Evolutionary conservation across 2,329 filamentous ascomycete species (phyloP).

Genomic region (Cephalotrichum gorgonifer): DNA sequence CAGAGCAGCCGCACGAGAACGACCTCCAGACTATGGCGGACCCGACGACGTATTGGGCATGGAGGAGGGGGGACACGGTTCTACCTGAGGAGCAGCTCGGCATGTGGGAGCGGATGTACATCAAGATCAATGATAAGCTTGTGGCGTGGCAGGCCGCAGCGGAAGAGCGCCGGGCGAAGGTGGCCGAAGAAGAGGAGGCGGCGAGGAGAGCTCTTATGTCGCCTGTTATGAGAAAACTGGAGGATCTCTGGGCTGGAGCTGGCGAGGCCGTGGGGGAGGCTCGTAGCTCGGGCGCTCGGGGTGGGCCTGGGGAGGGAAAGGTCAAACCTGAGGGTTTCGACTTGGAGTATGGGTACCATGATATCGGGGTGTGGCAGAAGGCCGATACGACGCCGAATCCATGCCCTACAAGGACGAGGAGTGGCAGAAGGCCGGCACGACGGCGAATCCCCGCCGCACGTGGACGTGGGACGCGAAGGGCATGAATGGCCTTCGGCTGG

Average conservation of each 20-base stretch:
- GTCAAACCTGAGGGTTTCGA: background rate
- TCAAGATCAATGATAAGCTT: slow-evolving; percentile 9
- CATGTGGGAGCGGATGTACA: slow-evolving; percentile 12
- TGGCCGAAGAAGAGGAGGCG: background rate
- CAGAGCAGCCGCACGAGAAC: slow-evolving; percentile 9
- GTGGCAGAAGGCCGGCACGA: background rate
- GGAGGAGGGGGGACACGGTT: background rate
- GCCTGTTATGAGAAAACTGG: background rate
- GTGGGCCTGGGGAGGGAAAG: background rate
- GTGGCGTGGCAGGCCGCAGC: slow-evolving; percentile 1
- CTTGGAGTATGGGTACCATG: background rate
- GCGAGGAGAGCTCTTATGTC: background rate
- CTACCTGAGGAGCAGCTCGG: slow-evolving; percentile 11
- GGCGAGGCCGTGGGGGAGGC: background rate
- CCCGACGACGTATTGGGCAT: slow-evolving; percentile 8
- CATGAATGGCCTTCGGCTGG: background rate
- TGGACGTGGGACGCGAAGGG: background rate
- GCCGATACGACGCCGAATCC: background rate
- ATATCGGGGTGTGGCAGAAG: background rate
- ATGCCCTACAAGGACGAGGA: background rate
- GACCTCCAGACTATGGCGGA: slow-evolving; percentile 8
- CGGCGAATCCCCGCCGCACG: too few species aligned
- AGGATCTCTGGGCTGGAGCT: background rate
- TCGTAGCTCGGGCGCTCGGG: background rate
- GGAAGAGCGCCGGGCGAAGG: background rate